Conservation (phyloP, 2,329 filamentous ascomycete genomes). For the Pestalotiopsis fici region DNA sequence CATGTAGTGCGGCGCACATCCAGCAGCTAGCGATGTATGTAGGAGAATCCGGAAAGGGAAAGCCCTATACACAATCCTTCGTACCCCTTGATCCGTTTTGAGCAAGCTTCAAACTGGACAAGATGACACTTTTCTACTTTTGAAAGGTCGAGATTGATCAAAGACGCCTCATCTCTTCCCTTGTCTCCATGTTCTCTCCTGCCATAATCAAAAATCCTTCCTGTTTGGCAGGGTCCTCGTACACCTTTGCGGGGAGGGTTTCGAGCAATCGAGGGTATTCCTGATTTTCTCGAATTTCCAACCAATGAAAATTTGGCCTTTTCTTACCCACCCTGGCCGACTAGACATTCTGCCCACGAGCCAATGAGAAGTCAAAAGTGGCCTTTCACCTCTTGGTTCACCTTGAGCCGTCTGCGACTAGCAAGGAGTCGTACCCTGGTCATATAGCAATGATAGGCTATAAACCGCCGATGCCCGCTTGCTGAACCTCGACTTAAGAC, state of each 20-base stretch:
- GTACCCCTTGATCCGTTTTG: not conserved
- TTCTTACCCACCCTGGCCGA: not conserved
- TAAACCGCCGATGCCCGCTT: conserved; percentile 1
- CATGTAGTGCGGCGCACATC: not conserved
- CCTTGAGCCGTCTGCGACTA: conserved; percentile 13
- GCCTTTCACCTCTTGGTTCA: conserved; percentile 5
- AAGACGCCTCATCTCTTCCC: not conserved
- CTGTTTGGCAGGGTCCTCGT: not conserved
- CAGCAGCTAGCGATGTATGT: not conserved
- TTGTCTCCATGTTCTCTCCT: not conserved
- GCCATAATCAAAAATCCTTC: not conserved
- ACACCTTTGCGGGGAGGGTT: not conserved
- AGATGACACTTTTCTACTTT: not conserved
- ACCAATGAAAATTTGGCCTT: conserved; percentile 6
- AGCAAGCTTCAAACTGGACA: conserved; percentile 6
- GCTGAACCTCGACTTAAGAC: conserved; percentile 2
- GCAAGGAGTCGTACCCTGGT: conserved; percentile 3
- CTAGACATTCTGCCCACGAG: not conserved
- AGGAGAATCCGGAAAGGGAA: not conserved
- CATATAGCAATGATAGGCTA: conserved; percentile 14
- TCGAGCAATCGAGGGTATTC: not conserved
- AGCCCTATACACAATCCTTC: not conserved
- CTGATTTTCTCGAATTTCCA: conserved; percentile 6
- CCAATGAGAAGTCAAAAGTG: conserved; percentile 10
- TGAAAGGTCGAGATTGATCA: not conserved